phyloP scores from a whole-genome alignment of 2,329 filamentous ascomycete species.

The Ophiostoma novo-ulmi region DNA sequence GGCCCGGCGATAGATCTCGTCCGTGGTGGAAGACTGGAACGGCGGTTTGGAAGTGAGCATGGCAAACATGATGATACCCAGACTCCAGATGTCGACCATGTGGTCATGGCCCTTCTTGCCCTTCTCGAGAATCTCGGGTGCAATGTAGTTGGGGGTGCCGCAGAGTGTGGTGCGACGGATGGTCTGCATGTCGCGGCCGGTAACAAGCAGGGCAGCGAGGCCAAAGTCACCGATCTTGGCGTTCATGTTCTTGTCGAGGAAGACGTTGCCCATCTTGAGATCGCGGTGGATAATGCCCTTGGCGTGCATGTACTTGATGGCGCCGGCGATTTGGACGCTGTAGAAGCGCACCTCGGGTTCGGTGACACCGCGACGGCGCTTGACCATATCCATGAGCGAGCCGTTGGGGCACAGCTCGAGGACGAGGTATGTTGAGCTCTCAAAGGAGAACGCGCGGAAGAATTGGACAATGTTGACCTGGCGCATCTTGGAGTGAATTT shows the following conservation, averaged over 20 bases:
- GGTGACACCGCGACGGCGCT: constrained; percentile 81
- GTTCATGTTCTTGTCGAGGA: constrained; percentile 91
- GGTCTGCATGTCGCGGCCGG: constrained; percentile 81
- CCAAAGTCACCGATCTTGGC: constrained; percentile 98
- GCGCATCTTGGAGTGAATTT: constrained; percentile 96
- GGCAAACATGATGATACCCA: constrained; percentile 97
- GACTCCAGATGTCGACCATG: constrained; percentile 96
- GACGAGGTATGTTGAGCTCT: constrained; percentile 85
- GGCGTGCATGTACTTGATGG: constrained; percentile 95
- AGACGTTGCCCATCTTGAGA: constrained; percentile 96
- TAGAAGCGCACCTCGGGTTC: constrained; percentile 93
- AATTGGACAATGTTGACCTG: constrained; percentile 96
- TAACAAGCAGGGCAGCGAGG: constrained; percentile 83
- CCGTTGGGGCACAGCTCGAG: constrained; percentile 93
- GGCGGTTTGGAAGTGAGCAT: constrained; percentile 95
- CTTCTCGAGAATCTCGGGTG: constrained; percentile 91
- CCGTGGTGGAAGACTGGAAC: constrained; percentile 85
- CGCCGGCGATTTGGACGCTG: constrained; percentile 89
- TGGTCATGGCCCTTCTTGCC: constrained; percentile 92
- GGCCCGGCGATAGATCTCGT: constrained; percentile 74
- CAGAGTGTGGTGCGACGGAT: constrained; percentile 87
- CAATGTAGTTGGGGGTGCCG: constrained; percentile 97
- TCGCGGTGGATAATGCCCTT: constrained; percentile 96
- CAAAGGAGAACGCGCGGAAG: constrained; percentile 85
- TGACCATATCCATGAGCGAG: constrained; percentile 96